These are phyloP conservation scores for Volvox reticuliferus DNA, from an alignment of 139 green algal genomes.

Conservation along the genomic window DNA sequence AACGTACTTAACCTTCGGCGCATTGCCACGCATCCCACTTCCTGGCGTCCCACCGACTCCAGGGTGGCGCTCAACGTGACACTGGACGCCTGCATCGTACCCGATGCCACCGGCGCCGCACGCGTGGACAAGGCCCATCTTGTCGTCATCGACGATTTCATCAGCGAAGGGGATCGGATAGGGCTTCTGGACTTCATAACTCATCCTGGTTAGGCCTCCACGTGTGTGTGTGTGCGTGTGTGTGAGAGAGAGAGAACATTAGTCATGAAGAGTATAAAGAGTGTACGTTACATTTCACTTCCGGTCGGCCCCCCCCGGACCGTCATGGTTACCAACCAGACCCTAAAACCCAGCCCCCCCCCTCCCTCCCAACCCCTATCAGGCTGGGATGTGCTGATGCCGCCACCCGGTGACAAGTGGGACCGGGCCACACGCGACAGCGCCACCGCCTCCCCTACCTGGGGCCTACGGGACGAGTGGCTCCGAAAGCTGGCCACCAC, in stretches of 20 bases:
- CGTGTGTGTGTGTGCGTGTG: not conserved
- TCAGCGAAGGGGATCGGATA: conserved; percentile 59
- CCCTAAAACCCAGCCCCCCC: not conserved
- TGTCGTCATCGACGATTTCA: conserved; percentile 78
- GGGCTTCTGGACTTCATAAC: conserved; percentile 63
- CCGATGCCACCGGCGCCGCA: conserved; percentile 38
- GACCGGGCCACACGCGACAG: conserved; percentile 74
- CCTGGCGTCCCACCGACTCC: conserved; percentile 50
- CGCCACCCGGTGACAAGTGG: conserved; percentile 68
- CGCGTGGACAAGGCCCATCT: conserved; percentile 63
- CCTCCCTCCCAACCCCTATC: not conserved
- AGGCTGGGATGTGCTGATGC: conserved; percentile 25
- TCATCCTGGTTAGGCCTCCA: conserved; percentile 41
- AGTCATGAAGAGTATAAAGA: no score
- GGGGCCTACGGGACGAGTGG: conserved; percentile 68
- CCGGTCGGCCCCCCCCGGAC: no score
- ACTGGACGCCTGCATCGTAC: conserved; percentile 83
- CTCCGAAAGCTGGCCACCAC: conserved; percentile 61
- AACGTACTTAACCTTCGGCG: not conserved
- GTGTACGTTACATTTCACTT: no score
- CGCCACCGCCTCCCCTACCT: conserved; percentile 62
- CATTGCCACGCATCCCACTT: conserved; percentile 55
- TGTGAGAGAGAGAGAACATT: no score
- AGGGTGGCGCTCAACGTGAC: conserved; percentile 69
- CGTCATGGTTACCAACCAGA: no score